Evolutionary conservation across 257 asterid genomes (phyloP).

Genomic region (Solanum medicagineum): DNA sequence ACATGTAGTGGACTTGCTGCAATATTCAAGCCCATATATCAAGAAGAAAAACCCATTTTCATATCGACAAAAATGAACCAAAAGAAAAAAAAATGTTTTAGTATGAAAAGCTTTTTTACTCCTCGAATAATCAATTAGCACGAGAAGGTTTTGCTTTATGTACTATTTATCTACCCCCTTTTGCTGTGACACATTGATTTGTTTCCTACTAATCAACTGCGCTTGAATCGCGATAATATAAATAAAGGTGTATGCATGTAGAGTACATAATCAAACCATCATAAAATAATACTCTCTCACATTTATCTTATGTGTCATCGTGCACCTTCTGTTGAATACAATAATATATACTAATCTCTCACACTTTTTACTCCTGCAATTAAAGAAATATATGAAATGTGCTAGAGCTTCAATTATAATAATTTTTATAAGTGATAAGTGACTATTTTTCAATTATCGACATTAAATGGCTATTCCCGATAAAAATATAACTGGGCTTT

Average conservation of each 20-base stretch:
- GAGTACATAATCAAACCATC: too few relatives aligned
- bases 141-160: background rate
- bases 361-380: background rate
- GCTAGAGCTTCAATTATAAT: background rate
- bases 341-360: too few relatives aligned
- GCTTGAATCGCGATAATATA: too few relatives aligned
- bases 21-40: too few relatives aligned
- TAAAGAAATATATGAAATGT: background rate
- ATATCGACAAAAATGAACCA: too few relatives aligned
- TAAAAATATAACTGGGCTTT: background rate
- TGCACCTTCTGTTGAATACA: too few relatives aligned
- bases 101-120: background rate
- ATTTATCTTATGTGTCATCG: too few relatives aligned
- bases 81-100: too few relatives aligned
- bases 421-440: background rate
- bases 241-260: too few relatives aligned
- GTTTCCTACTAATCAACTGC: too few relatives aligned
- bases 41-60: background rate
- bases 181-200: background rate
- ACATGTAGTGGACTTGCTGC: background rate
- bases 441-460: background rate
- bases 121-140: background rate
- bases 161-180: background rate
- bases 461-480: background rate
- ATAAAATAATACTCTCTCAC: too few relatives aligned